These are phyloP conservation scores for Daedaleopsis sinensis DNA, from an alignment of 768 basidiomycete genomes.

Conservation along the genomic window DNA sequence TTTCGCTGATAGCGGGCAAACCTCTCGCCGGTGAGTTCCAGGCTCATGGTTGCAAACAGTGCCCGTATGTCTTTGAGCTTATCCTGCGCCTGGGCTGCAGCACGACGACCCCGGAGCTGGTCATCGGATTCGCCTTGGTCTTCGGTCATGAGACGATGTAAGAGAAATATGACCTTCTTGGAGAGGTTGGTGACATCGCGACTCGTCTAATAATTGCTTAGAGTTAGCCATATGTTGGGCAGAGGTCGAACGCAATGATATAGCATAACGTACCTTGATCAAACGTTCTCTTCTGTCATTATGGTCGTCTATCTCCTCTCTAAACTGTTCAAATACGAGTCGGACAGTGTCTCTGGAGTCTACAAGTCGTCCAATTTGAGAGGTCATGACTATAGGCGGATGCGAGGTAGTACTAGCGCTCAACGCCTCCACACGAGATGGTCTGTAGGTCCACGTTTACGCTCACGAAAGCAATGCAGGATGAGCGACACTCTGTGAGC, in stretches of 20 bases:
- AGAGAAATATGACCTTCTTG: slow-evolving; percentile 92
- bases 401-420: no score
- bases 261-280: slow-evolving; percentile 66
- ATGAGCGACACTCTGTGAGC: no score
- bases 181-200: slow-evolving; percentile 90
- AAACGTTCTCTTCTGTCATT: slow-evolving; percentile 89
- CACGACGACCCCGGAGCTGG: slow-evolving; percentile 42
- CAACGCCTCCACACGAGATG: no score
- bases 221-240: slow-evolving; percentile 2
- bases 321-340: slow-evolving; percentile 59
- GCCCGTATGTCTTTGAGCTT: slow-evolving; percentile 70
- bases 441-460: no score
- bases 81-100: slow-evolving; percentile 52
- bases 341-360: slow-evolving; percentile 26
- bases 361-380: slow-evolving; percentile 3
- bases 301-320: slow-evolving; percentile 76
- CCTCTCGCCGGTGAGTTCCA: slow-evolving; percentile 64
- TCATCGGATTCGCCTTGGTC: slow-evolving; percentile 33
- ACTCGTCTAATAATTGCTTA: slow-evolving; percentile 52
- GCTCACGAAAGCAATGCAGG: no score
- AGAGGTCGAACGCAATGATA: neutral
- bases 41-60: slow-evolving; percentile 62
- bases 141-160: slow-evolving; percentile 72
- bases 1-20: slow-evolving; percentile 82
- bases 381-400: neutral